Base-by-base conservation (phyloP, 2,329 filamentous ascomycete genomes). In the Diaporthe destruens region DNA sequence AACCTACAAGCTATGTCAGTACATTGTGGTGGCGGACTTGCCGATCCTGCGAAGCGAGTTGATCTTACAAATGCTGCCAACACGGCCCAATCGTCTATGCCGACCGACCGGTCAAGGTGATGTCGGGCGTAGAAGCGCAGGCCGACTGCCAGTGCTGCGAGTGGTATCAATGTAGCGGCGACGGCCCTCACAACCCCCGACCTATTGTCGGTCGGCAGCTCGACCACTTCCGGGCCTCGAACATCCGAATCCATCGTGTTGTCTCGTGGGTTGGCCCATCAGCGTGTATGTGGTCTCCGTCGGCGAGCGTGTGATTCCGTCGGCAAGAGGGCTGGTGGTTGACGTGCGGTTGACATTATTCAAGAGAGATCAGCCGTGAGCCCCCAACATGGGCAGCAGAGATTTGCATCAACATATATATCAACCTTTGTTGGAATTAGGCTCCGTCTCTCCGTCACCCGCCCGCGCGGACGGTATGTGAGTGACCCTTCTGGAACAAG, bases 71-170 rank as follows among this genome's bases (percentile, higher is more conserved):
- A 6, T 6, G 68, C 39, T 25, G 23, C 18, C 29, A 70, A 25
- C 20, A 70, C 56, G 1, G 20, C 47, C 53, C 53, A 61, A n/a
- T 70, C 68, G 9, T 70, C 68, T 11, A 70, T 6, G 11, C 55
- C 55, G 2, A 70, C 20, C 25, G 29, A 32, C 12, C 61, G 53
- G 54, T 59, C 67, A 18, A 70, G 55, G 11, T n/a, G 56, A 23
- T 70, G 36, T 34, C 68, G 53, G 29, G 68, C 34, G 6, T 61
- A 63, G 29, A 70, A 53, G 42, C 68, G 55, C 55, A 70, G 23
- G 18, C 47, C 44, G 25, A 70, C 68, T 25, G 63, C 47, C 20
- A 70, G 32, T 3, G 20, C 44, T 20, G 68, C 51, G 8, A 70
- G 49, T 4, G 68, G 68, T 29, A 70, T 23, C 32, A 70, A 7